A percentile compares a stretch with the other conserved stretches of the same genome.
Evolutionary conservation across 768 basidiomycete species (phyloP).

Genomic region (Neoboletus subvelutipes): DNA sequence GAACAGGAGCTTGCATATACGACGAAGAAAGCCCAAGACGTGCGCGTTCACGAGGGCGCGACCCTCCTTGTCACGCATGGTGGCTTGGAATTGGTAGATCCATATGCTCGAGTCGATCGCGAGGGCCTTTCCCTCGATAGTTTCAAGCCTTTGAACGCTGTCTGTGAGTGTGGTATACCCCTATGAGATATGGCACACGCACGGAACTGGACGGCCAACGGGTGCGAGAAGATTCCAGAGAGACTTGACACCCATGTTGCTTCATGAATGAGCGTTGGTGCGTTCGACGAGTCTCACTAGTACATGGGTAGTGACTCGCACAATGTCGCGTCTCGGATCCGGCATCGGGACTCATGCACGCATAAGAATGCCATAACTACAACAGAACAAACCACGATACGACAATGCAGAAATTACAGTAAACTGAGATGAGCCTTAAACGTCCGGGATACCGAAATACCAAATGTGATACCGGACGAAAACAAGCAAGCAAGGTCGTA

Average conservation of each 20-base stretch:
- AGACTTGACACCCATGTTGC: slow-evolving; percentile 91
- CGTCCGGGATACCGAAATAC: slow-evolving; percentile 13
- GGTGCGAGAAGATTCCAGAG: slow-evolving; percentile 91
- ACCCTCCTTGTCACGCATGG: slow-evolving; percentile 98
- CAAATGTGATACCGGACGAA: slow-evolving; percentile 17
- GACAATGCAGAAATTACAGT: slow-evolving; percentile 17
- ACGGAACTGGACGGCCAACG: slow-evolving; percentile 95
- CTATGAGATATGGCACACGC: slow-evolving; percentile 27
- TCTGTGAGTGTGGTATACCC: slow-evolving; percentile 5
- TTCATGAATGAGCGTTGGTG: neutral
- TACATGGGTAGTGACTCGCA: neutral
- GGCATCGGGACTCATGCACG: neutral
- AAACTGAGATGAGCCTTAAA: slow-evolving; percentile 17
- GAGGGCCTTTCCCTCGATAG: slow-evolving; percentile 89
- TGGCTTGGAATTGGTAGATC: slow-evolving; percentile 99
- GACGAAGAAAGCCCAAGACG: slow-evolving; percentile 83
- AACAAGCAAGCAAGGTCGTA: slow-evolving; percentile 14
- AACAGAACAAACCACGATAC: slow-evolving; percentile 3
- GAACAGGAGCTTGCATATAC: slow-evolving; percentile 92
- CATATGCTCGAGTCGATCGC: slow-evolving; percentile 99
- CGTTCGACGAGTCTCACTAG: neutral
- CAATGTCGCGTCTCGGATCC: slow-evolving; percentile 9
- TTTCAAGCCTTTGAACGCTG: slow-evolving; percentile 70
- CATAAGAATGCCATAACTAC: slow-evolving; percentile 12
- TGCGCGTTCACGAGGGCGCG: slow-evolving; percentile 89